A percentile compares a stretch with the other conserved stretches of the same genome.
These are phyloP conservation scores for Gleditsia sinensis DNA, from an alignment of 306 rosid species.

Conservation along the genomic window DNA sequence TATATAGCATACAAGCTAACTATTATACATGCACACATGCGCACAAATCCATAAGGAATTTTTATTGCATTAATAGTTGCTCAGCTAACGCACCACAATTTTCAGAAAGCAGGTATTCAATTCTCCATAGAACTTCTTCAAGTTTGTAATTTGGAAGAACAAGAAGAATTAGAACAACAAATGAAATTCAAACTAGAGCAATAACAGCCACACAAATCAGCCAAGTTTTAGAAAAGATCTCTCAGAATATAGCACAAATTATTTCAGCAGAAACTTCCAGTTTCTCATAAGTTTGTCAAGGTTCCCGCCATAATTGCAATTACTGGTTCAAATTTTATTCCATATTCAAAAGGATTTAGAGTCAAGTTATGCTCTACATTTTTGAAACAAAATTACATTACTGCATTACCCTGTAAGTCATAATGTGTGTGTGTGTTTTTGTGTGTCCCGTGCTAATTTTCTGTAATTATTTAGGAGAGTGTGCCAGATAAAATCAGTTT, in stretches of 20 bases:
- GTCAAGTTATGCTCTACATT: not conserved
- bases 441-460: no score
- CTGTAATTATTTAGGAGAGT: no score
- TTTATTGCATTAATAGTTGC: not conserved
- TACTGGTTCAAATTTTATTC: not conserved
- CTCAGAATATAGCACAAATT: not conserved
- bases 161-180: not conserved
- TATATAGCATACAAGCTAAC: not conserved
- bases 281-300: conserved; percentile 22
- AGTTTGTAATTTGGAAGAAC: conserved; percentile 5
- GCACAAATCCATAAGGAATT: not conserved
- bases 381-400: not conserved
- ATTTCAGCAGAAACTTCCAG: not conserved
- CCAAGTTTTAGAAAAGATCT: not conserved
- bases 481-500: no score
- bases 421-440: no score
- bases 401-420: not conserved
- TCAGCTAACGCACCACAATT: not conserved
- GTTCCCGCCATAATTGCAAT: not conserved
- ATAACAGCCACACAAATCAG: conserved; percentile 1
- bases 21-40: not conserved
- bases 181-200: conserved; percentile 2
- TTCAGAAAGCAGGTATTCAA: conserved; percentile 1
- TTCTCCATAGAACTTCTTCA: conserved; percentile 20
- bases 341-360: not conserved